Evolutionary conservation across 1,284 basidiomycete species (phyloP), one percentile per base, ranked within the genome.

Genomic region (Termitomyces sp.): DNA sequence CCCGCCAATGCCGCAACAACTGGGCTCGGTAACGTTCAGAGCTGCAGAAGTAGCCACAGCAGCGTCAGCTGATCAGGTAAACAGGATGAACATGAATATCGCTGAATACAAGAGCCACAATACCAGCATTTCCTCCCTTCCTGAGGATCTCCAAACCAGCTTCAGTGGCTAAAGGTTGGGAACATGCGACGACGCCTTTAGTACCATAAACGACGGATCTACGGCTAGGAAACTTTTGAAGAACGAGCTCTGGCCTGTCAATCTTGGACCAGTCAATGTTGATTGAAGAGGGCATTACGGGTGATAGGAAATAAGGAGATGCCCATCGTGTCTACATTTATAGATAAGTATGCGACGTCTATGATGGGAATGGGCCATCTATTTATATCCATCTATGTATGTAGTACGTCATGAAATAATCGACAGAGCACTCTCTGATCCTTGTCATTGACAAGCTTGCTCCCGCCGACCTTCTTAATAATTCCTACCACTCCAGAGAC

Each of bases 41-140:
- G 93, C 94, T 8, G 86, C 92, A 35, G 92, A 91, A 2, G 85
- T 88, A 9, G 75, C 75, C 26, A 77, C 75, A 19, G 75, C 75
- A 21, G 75, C 75, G 65, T 77, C 75, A 34, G 74, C 75, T 76
- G 45, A 21, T 48, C 30, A 38, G 37, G 44, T 48, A 31, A 53
- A 28, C 6, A 43, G 0, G 3, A 24, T 10, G 26, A 33, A 16
- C 34, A 13, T 13, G 16, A 24, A n/a, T 9, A 34, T 18, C n/a
- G 33, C n/a, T 3, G 45, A 14, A 30, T 14, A 14, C n/a, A 40
- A 35, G 8, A 21, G 14, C 16, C 6, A 26, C 41, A 41, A 52
- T 62, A 86, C 87, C 93, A 57, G 94, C 94, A 71, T 97, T 97
- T 37, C 95, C 95, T 13, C 94, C 94, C 65, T 86, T 86, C 52